Evolutionary conservation across 345 rosid genomes (phyloP).

Genomic region (Gossypium australe): DNA sequence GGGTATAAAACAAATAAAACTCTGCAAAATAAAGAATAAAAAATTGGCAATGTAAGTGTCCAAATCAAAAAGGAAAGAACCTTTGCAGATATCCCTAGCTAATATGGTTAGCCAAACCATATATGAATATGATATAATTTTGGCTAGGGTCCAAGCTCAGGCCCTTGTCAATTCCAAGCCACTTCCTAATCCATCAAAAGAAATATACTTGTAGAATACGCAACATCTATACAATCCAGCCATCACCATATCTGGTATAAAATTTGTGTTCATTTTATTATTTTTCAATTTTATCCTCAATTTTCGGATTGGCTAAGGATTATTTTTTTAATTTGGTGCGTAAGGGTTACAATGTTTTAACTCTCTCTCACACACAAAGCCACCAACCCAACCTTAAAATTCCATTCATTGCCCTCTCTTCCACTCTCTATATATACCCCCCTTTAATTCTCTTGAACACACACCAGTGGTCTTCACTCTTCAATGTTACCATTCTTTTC

Average conservation of each 20-base stretch:
- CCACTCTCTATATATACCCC: not conserved
- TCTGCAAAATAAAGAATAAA: too few relatives aligned
- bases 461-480: not conserved
- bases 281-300: not conserved
- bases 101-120: not conserved
- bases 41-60: not conserved
- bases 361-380: too few relatives aligned
- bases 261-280: not conserved
- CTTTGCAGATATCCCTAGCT: not conserved
- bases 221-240: constrained; percentile 17
- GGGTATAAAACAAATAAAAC: too few relatives aligned
- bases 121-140: too few relatives aligned
- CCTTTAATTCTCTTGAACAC: not conserved
- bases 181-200: constrained; percentile 5
- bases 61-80: not conserved
- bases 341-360: too few relatives aligned
- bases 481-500: not conserved
- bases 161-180: not conserved
- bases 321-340: not conserved
- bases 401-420: not conserved
- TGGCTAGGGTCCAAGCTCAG: too few relatives aligned
- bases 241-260: constrained; percentile 17
- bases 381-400: too few relatives aligned
- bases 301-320: constrained; percentile 16
- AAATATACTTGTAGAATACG: constrained; percentile 34